A percentile compares a stretch with the other conserved stretches of the same genome.
phyloP scores from a whole-genome alignment of 2,329 filamentous ascomycete species.

The Talaromyces sp. region DNA sequence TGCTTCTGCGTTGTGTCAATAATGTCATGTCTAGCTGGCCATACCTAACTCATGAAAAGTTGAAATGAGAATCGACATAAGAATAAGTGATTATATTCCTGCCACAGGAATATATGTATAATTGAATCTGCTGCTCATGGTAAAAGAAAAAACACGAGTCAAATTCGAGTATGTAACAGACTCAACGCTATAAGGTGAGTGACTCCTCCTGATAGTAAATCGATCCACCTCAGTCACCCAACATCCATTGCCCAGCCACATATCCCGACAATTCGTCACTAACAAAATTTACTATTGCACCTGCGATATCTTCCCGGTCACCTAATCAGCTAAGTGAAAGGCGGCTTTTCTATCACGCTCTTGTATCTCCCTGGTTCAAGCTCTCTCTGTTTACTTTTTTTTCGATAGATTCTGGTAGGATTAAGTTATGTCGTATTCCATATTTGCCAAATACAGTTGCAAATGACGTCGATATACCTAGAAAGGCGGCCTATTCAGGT shows the following conservation, averaged over 20 bases:
- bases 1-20: not conserved
- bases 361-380: not conserved
- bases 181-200: no score
- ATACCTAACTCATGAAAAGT: no score
- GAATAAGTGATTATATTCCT: no score
- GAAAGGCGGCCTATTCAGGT: not conserved
- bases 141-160: no score
- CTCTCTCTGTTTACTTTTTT: not conserved
- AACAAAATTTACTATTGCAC: not conserved
- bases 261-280: not conserved
- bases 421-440: not conserved
- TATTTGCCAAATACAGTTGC: not conserved
- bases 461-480: not conserved
- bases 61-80: no score
- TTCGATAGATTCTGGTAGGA: not conserved
- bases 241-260: not conserved
- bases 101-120: no score
- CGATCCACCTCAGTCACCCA: no score
- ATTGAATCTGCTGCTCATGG: no score
- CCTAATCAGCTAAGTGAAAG: not conserved
- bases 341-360: not conserved
- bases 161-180: no score
- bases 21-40: not conserved
- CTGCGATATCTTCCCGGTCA: not conserved
- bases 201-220: no score